Base-by-base conservation (phyloP, 2,329 filamentous ascomycete species). In the Alternaria brassicicola region DNA sequence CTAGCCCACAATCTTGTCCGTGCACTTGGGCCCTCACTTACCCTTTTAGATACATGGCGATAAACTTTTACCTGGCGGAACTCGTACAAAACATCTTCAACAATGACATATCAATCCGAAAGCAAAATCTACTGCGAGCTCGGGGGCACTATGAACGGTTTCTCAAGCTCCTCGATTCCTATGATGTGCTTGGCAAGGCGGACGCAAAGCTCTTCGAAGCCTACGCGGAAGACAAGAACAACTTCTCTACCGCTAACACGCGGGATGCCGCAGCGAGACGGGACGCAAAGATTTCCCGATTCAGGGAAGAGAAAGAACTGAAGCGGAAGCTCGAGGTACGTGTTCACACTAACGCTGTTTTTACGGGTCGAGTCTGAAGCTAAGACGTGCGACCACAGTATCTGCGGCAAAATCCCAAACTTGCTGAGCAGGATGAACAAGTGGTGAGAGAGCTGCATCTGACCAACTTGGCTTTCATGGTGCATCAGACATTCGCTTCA, bases 201-300 rank as follows among this genome's bases (percentile, higher is more conserved):
- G 87, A 97, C 73, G 85, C 84, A 57, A 88, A 87, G 71, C 81
- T 93, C 23, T 87, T 92, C 62, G 88, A 90, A 71, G 79, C 83
- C 54, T 97, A 95, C 78, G 83, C 84, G 51, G 90, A 95, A 55
- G 85, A 88, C 23, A 89, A 89, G 3, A 80, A 82, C n/a, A 80
- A 80, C 1, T 97, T 97, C 76, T 88, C 88, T 46, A 88, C 91
- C 3, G 87, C 90, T 17, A 85, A 87, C 17, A 84, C 84, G 8
- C 83, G 81, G 21, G 86, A 91, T 77, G 86, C 91, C 4, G 85
- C 88, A 19, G 85, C 87, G 28, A 85, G 89, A 61, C 85, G 95
- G 66, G 89, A 93, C 55, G 87, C 88, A 45, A 99, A 98, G 79
- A 96, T 99, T 66, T 85, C 87, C 42, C 88, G 90, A 60, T 97